A percentile compares a stretch with the other conserved stretches of the same genome.
phyloP scores from a whole-genome alignment of 169 alveolate species.

The Babesia gibsoni region DNA sequence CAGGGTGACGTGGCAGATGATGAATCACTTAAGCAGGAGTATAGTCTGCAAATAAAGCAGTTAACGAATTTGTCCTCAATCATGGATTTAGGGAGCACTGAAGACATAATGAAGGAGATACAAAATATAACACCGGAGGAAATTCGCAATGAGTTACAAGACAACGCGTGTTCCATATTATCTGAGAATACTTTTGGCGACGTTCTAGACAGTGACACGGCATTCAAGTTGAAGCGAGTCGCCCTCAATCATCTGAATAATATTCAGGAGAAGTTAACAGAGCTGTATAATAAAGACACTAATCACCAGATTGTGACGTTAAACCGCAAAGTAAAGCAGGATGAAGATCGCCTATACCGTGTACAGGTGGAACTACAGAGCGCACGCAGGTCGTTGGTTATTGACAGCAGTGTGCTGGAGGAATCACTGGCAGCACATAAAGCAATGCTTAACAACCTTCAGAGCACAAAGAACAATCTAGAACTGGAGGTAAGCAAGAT shows the following conservation, averaged over 20 bases:
- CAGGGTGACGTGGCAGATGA: slow-evolving; percentile 12
- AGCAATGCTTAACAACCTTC: slow-evolving; percentile 10
- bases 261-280: slow-evolving; percentile 4
- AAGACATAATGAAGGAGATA: background rate
- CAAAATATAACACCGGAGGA: background rate
- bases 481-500: background rate
- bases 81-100: slow-evolving; percentile 1
- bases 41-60: background rate
- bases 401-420: slow-evolving; percentile 15
- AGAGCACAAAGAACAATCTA: slow-evolving; percentile 10
- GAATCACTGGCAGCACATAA: slow-evolving; percentile 32
- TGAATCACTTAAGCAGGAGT: slow-evolving; percentile 5
- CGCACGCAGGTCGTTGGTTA: background rate
- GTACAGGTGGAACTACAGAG: slow-evolving; percentile 18
- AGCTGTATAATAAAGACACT: background rate
- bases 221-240: background rate
- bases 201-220: slow-evolving; percentile 3
- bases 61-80: slow-evolving; percentile 3
- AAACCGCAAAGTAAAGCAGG: slow-evolving; percentile 14
- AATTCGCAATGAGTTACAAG: background rate
- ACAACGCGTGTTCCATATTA: background rate
- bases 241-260: background rate
- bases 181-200: background rate
- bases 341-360: slow-evolving; percentile 10
- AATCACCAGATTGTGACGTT: slow-evolving; percentile 20